Evolutionary conservation across 106 monocot genomes (phyloP).

Genomic region (Chionographis japonica): DNA sequence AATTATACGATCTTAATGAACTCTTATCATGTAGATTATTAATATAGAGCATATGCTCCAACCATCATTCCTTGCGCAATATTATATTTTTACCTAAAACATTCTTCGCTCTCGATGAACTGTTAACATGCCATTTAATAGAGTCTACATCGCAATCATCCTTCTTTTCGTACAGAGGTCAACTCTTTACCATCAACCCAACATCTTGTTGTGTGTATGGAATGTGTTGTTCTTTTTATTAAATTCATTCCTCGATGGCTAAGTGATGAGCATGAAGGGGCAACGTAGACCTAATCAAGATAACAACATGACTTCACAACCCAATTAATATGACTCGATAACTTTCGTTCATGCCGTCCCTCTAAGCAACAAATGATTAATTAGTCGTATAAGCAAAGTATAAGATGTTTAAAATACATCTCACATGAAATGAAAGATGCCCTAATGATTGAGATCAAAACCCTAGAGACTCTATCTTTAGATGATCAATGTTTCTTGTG

Average conservation of each 20-base stretch:
- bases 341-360: too few species aligned
- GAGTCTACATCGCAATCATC: not conserved
- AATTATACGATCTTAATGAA: not conserved
- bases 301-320: not conserved
- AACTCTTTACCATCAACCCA: constrained; percentile 1
- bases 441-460: too few species aligned
- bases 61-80: not conserved
- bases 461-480: too few species aligned
- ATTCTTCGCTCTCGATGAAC: constrained; percentile 4
- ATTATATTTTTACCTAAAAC: constrained; percentile 1
- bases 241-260: not conserved
- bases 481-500: too few species aligned
- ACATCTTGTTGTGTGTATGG: not conserved
- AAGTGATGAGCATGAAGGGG: not conserved
- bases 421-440: too few species aligned
- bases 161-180: not conserved
- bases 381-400: too few species aligned
- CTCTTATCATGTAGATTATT: not conserved
- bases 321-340: too few species aligned
- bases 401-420: too few species aligned
- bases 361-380: too few species aligned
- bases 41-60: not conserved
- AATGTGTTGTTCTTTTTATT: too few species aligned
- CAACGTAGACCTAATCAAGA: not conserved
- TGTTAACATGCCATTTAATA: not conserved